phyloP scores from a whole-genome alignment of 345 rosid genomes.

The Firmiana major region DNA sequence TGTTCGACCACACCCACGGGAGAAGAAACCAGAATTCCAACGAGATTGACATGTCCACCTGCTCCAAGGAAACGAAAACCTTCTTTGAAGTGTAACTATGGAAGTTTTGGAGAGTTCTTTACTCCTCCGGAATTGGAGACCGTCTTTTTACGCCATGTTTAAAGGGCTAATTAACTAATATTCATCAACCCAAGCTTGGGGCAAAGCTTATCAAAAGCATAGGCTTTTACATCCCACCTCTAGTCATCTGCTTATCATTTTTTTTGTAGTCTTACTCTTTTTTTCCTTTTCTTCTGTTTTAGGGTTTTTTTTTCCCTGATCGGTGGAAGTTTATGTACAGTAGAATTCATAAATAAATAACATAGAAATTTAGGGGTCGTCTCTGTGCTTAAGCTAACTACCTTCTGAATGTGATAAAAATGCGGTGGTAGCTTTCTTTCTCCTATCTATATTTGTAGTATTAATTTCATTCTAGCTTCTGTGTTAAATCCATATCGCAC shows the following conservation, averaged over 20 bases:
- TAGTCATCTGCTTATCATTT: background rate
- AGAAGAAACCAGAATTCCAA: conserved; percentile 48
- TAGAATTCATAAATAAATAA: conserved; percentile 16
- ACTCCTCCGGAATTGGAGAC: conserved; percentile 60
- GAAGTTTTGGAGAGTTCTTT: conserved; percentile 38
- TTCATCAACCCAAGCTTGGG: background rate
- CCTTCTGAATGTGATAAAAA: background rate
- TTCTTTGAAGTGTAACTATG: conserved; percentile 35
- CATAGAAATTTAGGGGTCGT: conserved; percentile 7
- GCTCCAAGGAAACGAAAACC: conserved; percentile 66
- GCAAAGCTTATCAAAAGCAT: background rate
- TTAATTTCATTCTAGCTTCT: background rate
- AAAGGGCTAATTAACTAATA: conserved; percentile 29
- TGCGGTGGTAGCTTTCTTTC: background rate
- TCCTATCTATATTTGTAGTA: background rate
- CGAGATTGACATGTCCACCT: conserved; percentile 52
- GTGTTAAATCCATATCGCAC: background rate
- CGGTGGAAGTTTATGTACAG: conserved; percentile 17
- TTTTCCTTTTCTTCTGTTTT: conserved; percentile 4
- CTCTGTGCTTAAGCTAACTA: background rate
- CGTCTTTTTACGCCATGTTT: conserved; percentile 46
- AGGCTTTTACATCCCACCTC: background rate
- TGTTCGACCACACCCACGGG: conserved; percentile 58
- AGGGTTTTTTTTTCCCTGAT: conserved; percentile 12
- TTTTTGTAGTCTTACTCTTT: background rate